Percentiles rank a stretch among this genome's conserved stretches.
Conservation (phyloP, 148 eudicot genomes). For the Vaccinium vitisidaea region DNA sequence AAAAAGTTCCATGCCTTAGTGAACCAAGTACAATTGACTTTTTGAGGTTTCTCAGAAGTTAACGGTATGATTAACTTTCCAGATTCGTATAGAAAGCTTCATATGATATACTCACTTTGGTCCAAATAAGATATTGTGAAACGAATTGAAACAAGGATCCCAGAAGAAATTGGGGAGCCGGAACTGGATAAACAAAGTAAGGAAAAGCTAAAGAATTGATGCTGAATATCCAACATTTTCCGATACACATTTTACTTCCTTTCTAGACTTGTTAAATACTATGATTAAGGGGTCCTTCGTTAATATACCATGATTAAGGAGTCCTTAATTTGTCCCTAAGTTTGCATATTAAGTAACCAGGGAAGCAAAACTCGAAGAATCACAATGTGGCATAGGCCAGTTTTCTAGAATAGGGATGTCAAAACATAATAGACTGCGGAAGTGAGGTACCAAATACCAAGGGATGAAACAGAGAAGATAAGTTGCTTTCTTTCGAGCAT, state of each 20-base stretch:
- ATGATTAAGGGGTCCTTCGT: not conserved
- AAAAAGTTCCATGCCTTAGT: not conserved
- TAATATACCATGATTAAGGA: not conserved
- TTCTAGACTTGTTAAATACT: not conserved
- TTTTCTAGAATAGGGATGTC: not conserved
- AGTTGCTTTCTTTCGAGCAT: not conserved
- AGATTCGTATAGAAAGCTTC: not conserved
- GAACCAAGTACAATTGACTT: not conserved
- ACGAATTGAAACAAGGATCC: not conserved
- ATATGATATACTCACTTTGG: not conserved
- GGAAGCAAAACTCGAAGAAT: not conserved
- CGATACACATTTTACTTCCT: not conserved
- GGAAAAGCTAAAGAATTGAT: not conserved
- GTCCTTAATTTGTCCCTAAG: not conserved
- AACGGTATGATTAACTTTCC: not conserved
- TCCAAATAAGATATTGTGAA: not conserved
- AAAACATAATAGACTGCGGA: not conserved
- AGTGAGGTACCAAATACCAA: not conserved
- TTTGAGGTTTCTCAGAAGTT: not conserved
- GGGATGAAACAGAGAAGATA: not conserved
- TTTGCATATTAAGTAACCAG: not conserved
- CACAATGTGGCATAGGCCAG: not conserved
- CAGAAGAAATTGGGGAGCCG: not conserved
- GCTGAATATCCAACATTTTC: not conserved
- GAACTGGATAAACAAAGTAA: slow-evolving; percentile 1